Evolutionary conservation across 2,329 filamentous ascomycete genomes (phyloP).

Genomic region (Paecilomyces sp.): DNA sequence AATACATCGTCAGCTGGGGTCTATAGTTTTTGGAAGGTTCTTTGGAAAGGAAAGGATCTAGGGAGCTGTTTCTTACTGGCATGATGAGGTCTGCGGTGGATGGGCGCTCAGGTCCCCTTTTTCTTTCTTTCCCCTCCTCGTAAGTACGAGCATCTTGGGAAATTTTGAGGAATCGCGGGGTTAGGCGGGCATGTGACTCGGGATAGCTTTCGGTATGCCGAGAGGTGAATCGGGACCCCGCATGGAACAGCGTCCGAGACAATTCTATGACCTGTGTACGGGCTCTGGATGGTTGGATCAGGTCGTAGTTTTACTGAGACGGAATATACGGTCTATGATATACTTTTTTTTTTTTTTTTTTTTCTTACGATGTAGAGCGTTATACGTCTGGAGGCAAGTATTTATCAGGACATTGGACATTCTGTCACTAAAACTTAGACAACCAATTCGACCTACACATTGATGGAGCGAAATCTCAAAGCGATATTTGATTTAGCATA

Average conservation of each 20-base stretch:
- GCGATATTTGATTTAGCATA: too few species aligned
- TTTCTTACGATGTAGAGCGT: too few species aligned
- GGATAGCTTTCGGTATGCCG: neutral
- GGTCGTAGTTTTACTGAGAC: neutral
- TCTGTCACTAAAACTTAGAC: too few species aligned
- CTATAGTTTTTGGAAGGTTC: neutral
- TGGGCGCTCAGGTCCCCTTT: neutral
- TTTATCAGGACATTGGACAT: too few species aligned
- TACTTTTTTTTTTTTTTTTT: neutral
- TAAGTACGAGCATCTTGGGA: neutral
- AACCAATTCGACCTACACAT: too few species aligned
- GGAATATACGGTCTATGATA: neutral
- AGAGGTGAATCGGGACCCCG: neutral
- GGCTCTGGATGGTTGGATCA: neutral
- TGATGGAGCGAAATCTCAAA: too few species aligned
- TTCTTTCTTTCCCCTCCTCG: neutral
- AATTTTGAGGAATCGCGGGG: constrained; percentile 7
- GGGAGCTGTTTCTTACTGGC: constrained; percentile 14
- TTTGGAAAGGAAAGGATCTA: neutral
- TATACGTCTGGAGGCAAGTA: too few species aligned
- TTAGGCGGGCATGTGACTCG: constrained; percentile 10
- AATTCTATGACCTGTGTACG: neutral
- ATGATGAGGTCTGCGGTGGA: constrained; percentile 10
- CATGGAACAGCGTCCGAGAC: neutral
- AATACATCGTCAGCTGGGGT: neutral